Conservation (phyloP, 2,329 filamentous ascomycete species). For the Beauveria pseudobassiana region DNA sequence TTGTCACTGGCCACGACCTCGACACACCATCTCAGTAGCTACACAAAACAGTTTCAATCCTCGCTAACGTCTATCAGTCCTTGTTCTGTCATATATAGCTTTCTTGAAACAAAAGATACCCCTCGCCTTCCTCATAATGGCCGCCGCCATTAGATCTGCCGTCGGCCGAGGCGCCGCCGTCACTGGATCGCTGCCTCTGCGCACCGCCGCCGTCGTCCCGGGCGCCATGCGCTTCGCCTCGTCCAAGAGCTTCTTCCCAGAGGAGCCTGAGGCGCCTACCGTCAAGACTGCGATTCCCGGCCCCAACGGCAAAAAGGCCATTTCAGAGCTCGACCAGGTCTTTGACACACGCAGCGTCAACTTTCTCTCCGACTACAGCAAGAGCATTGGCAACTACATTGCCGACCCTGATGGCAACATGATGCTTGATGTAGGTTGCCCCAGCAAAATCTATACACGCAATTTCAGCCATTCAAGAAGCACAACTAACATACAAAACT, state of each 20-base stretch:
- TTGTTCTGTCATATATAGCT: background rate
- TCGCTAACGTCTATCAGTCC: background rate
- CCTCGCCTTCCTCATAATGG: background rate
- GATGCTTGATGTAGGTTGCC: slow-evolving; percentile 54
- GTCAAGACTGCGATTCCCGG: slow-evolving; percentile 63
- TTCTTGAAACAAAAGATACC: background rate
- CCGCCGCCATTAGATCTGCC: slow-evolving; percentile 10
- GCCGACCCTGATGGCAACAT: slow-evolving; percentile 64
- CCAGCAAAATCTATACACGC: background rate
- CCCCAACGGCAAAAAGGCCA: slow-evolving; percentile 61
- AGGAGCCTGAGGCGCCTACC: slow-evolving; percentile 45
- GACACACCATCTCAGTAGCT: background rate
- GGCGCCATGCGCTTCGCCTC: slow-evolving; percentile 22
- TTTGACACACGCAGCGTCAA: slow-evolving; percentile 84
- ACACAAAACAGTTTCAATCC: too few species aligned
- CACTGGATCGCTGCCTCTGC: background rate
- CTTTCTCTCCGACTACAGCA: slow-evolving; percentile 69
- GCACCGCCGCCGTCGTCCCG: slow-evolving; percentile 13
- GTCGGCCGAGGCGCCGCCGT: background rate
- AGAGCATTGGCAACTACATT: slow-evolving; percentile 75
- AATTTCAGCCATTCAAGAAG: background rate
- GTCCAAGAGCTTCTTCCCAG: slow-evolving; percentile 33
- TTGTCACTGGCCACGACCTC: background rate
- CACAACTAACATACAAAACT: background rate
- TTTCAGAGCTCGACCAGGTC: slow-evolving; percentile 65